Evolutionary conservation across 2,329 filamentous ascomycete genomes (phyloP).

Genomic region (Juglanconis oblonga): DNA sequence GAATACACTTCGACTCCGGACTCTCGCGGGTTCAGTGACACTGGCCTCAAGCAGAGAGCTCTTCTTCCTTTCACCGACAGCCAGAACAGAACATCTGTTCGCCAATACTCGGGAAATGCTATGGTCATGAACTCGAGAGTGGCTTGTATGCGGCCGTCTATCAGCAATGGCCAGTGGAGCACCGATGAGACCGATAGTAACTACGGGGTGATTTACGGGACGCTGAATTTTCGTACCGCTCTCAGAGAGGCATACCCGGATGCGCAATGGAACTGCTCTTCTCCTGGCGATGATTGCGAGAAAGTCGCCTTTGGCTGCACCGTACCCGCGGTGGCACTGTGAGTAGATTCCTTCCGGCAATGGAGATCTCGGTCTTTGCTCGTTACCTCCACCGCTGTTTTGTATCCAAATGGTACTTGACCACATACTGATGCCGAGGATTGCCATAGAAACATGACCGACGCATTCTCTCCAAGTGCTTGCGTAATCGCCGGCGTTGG

Average conservation of each 20-base stretch:
- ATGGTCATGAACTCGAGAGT: conserved; percentile 1
- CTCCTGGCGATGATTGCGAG: too few species aligned
- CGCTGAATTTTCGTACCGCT: not conserved
- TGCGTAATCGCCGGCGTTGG: not conserved
- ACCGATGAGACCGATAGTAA: not conserved
- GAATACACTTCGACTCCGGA: not conserved
- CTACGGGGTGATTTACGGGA: not conserved
- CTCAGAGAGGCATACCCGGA: not conserved
- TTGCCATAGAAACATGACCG: not conserved
- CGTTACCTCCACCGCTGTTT: too few species aligned
- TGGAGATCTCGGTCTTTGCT: too few species aligned
- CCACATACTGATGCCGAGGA: too few species aligned
- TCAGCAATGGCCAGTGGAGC: not conserved
- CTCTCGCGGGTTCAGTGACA: conserved; percentile 4
- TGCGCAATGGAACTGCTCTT: not conserved
- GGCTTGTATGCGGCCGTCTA: conserved; percentile 1
- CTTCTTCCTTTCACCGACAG: not conserved
- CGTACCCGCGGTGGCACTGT: too few species aligned
- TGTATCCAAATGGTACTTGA: too few species aligned
- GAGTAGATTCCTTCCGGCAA: too few species aligned
- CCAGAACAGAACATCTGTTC: not conserved
- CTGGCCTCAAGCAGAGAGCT: not conserved
- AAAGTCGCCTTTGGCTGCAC: too few species aligned
- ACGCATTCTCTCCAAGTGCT: not conserved
- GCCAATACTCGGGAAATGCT: not conserved